These are phyloP conservation scores for Pleurotus citrinopileatus DNA, from an alignment of 768 basidiomycete species.

Conservation along the genomic window DNA sequence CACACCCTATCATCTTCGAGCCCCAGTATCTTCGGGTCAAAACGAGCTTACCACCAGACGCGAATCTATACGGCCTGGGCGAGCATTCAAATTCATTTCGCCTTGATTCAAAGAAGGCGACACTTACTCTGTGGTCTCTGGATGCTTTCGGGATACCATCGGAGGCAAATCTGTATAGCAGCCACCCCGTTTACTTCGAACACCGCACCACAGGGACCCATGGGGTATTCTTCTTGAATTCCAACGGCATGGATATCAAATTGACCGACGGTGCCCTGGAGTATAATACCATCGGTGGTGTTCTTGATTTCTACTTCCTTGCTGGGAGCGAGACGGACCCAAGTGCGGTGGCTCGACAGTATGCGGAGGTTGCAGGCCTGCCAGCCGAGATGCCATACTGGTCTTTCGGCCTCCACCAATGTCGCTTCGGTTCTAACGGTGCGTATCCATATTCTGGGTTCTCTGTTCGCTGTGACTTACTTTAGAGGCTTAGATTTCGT, in stretches of 20 bases:
- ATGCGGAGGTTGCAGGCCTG: slow-evolving; percentile 60
- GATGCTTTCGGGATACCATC: slow-evolving; percentile 58
- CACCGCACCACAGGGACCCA: slow-evolving; percentile 65
- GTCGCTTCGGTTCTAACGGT: slow-evolving; percentile 67
- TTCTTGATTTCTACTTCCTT: slow-evolving; percentile 78
- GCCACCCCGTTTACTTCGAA: slow-evolving; percentile 72
- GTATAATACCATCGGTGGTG: slow-evolving; percentile 77
- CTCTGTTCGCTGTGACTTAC: neutral
- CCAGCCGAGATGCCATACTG: slow-evolving; percentile 77
- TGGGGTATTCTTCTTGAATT: slow-evolving; percentile 66
- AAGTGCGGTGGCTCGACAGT: slow-evolving; percentile 59
- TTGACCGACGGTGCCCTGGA: slow-evolving; percentile 55
- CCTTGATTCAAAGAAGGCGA: slow-evolving; percentile 45
- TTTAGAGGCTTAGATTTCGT: slow-evolving; percentile 49
- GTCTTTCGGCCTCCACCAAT: slow-evolving; percentile 72
- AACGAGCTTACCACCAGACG: slow-evolving; percentile 51
- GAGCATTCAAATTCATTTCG: slow-evolving; percentile 69
- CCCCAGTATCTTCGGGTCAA: slow-evolving; percentile 76
- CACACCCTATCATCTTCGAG: slow-evolving; percentile 68
- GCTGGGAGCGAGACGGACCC: slow-evolving; percentile 63
- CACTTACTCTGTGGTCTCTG: slow-evolving; percentile 59
- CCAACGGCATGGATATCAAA: slow-evolving; percentile 79
- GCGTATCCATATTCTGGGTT: slow-evolving; percentile 13
- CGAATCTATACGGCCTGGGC: slow-evolving; percentile 81
- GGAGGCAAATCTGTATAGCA: slow-evolving; percentile 67